Conservation (phyloP, 495 filamentous ascomycete genomes). For the Annulohypoxylon nitens region DNA sequence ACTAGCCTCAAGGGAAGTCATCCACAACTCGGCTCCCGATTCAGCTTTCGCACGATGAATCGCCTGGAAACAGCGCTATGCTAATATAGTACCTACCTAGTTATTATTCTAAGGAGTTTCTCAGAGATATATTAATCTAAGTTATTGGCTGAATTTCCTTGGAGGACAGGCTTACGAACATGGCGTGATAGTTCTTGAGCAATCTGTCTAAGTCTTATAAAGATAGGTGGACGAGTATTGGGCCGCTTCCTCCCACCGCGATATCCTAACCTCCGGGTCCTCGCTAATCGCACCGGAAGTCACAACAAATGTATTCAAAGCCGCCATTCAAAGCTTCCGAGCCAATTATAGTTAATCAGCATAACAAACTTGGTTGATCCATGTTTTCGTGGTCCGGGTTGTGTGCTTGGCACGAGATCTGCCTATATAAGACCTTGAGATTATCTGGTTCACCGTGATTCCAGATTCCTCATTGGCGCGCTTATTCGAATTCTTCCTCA, state of each 20-base stretch:
- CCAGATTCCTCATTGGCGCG: conserved; percentile 14
- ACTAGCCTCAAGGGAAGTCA: too few relatives aligned
- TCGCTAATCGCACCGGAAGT: background rate
- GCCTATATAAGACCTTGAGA: background rate
- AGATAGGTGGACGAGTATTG: background rate
- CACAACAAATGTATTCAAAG: background rate
- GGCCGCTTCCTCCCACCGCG: conserved; percentile 24
- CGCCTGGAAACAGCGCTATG: too few relatives aligned
- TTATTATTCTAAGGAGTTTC: too few relatives aligned
- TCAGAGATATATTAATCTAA: too few relatives aligned
- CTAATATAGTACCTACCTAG: too few relatives aligned
- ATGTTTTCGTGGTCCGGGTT: background rate
- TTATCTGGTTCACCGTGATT: conserved; percentile 6
- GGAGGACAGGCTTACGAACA: background rate
- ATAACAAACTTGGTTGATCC: conserved; percentile 1
- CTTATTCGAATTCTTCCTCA: background rate
- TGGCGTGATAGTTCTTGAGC: background rate
- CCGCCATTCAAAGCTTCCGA: background rate
- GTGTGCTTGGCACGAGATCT: background rate
- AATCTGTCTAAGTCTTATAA: background rate
- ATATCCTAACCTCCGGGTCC: background rate
- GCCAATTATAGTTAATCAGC: conserved; percentile 7
- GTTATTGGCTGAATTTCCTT: background rate
- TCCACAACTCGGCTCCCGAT: too few relatives aligned
- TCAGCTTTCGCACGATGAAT: too few relatives aligned